Base-by-base conservation (phyloP, 2,329 filamentous ascomycete species). In the Pseudocercospora vitis region DNA sequence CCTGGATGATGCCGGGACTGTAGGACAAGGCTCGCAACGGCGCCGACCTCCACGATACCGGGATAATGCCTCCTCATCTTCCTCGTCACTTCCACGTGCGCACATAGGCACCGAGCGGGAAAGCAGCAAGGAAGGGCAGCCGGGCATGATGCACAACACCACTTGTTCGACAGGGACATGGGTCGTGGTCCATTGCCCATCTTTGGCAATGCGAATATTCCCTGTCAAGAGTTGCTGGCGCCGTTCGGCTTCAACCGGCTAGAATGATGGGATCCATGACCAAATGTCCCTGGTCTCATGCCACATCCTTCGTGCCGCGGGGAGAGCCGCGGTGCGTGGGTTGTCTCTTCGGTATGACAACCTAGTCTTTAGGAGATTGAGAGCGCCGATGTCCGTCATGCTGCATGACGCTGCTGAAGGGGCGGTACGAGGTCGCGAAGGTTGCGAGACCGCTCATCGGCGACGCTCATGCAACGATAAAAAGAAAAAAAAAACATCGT, bases 161-260 rank as follows among this genome's bases (percentile, higher is more conserved):
- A 42, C 37, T 42, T 42, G 18, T 42, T n/a, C 37, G 37, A 40
- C 37, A 42, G 37, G 42, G 23, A 45, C 14, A 14, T 7, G 8
- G n/a, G n/a, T 42, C 42, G 29, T 45, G 42, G 26, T 45, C 42
- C 42, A 45, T 45, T 45, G 42, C 14, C 42, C 42, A 14, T 12
- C 18, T 45, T 9, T 19, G 24, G 28, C 32, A 45, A 12, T 24
- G 42, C 19, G n/a, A n/a, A n/a, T 29, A 24, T 45, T 45, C 42
- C 42, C 5, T 16, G 26, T 29, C 18, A 19, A 45, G 14, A 8
- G 28, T 31, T 18, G 23, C 42, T 31, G 24, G n/a, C 42, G n/a
- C 16, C 42, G 16, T 16, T 21, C 42, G 42, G 42, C 24, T 19
- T 24, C 8, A 28, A 31, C 19, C 26, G 42, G 42, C 42, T 29